phyloP scores from a whole-genome alignment of 2,329 filamentous ascomycete species.

The Talaromyces sp. region DNA sequence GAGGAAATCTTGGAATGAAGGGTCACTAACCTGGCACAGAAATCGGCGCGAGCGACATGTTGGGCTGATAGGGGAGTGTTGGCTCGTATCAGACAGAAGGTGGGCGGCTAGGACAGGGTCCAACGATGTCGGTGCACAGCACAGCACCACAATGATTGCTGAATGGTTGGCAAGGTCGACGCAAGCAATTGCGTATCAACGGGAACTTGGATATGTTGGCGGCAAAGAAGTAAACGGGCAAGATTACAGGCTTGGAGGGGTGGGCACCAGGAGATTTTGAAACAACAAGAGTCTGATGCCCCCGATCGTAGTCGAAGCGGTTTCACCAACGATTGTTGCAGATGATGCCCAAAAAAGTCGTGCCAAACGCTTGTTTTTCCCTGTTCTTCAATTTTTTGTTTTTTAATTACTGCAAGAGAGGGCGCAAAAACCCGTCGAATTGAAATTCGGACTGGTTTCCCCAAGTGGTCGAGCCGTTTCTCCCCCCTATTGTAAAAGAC shows the following conservation, averaged over 20 bases:
- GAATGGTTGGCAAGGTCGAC: neutral
- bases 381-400: neutral
- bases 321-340: neutral
- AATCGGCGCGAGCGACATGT: slow-evolving; percentile 20
- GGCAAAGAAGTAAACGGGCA: slow-evolving; percentile 1
- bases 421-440: neutral
- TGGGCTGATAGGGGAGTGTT: slow-evolving; percentile 9
- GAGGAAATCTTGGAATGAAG: neutral
- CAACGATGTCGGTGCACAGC: slow-evolving; percentile 1
- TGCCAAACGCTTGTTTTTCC: neutral
- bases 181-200: slow-evolving; percentile 5
- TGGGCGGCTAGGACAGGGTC: slow-evolving; percentile 1
- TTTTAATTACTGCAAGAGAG: neutral
- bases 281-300: neutral
- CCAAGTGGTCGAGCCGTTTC: neutral
- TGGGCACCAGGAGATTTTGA: slow-evolving; percentile 5
- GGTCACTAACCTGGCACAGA: slow-evolving; percentile 20
- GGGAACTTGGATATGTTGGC: slow-evolving; percentile 1
- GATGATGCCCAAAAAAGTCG: neutral
- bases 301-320: neutral
- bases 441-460: neutral
- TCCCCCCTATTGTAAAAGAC: neutral
- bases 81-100: slow-evolving; percentile 6
- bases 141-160: neutral
- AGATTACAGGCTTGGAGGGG: slow-evolving; percentile 4